Percentiles rank a stretch among this genome's conserved stretches.
Evolutionary conservation across 2,329 filamentous ascomycete species (phyloP).

Genomic region (Trichoderma polysporum): DNA sequence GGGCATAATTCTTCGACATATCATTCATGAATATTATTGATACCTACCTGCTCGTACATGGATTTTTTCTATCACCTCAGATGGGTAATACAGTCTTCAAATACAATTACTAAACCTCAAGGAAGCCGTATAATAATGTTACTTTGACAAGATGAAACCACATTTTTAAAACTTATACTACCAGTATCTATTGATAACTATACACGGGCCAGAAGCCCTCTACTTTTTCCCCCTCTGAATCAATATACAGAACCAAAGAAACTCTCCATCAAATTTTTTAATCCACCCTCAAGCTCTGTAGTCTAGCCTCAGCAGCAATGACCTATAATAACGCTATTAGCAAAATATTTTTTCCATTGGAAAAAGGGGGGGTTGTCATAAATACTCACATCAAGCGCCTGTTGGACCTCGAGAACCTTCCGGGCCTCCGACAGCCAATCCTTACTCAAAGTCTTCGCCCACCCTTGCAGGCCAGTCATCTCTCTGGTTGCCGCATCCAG

Average conservation of each 20-base stretch:
- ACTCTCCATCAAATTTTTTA: constrained; percentile 40
- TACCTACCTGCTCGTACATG: background rate
- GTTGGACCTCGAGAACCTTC: constrained; percentile 89
- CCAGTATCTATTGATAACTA: constrained; percentile 38
- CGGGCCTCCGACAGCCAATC: constrained; percentile 93
- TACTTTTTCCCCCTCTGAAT: constrained; percentile 28
- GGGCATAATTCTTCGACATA: background rate
- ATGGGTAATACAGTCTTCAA: background rate
- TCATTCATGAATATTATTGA: background rate
- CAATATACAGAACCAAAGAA: constrained; percentile 41
- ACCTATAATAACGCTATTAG: constrained; percentile 55
- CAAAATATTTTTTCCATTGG: background rate
- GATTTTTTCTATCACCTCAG: background rate
- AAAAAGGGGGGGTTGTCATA: background rate
- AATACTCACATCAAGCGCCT: constrained; percentile 82
- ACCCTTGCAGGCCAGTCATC: constrained; percentile 89
- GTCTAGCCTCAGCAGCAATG: constrained; percentile 83
- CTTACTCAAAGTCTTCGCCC: constrained; percentile 91
- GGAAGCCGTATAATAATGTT: background rate
- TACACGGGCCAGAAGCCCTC: constrained; percentile 35
- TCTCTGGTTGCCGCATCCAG: constrained; percentile 88
- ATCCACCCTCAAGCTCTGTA: constrained; percentile 84
- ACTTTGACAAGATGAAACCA: background rate
- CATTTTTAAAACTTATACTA: constrained; percentile 9
- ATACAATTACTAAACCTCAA: background rate